phyloP scores from a whole-genome alignment of 257 asterid species.

The Capsicum rhomboideum region DNA sequence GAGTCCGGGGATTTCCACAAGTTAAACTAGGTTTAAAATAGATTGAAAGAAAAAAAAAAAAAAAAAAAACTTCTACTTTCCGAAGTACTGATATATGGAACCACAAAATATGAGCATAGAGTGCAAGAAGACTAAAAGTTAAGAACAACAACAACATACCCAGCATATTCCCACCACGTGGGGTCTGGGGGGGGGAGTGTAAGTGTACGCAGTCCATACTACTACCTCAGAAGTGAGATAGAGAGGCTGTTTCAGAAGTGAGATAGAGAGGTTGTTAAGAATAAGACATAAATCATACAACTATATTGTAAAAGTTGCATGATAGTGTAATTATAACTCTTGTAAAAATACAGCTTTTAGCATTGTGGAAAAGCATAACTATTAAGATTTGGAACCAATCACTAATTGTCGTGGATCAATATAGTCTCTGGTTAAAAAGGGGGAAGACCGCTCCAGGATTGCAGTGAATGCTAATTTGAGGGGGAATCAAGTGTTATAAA shows the following conservation, averaged over 20 bases:
- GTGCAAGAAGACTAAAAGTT: neutral
- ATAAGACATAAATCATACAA: neutral
- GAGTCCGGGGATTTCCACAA: neutral
- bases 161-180: no score
- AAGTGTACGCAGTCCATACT: no score
- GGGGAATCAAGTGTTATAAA: neutral
- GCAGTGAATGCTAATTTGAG: neutral
- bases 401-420: neutral
- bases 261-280: no score
- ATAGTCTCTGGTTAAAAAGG: neutral
- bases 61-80: neutral
- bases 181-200: no score
- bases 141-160: no score
- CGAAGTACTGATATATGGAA: neutral
- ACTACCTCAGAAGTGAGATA: no score
- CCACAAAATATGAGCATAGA: neutral
- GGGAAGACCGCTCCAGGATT: neutral
- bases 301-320: neutral
- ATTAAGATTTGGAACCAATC: neutral
- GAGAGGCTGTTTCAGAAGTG: no score
- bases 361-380: neutral
- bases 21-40: neutral
- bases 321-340: neutral
- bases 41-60: neutral
- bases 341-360: neutral